Percentiles rank a stretch among this genome's conserved stretches.
Conservation (phyloP, 768 basidiomycete genomes). For the Tulasnella calospora region DNA sequence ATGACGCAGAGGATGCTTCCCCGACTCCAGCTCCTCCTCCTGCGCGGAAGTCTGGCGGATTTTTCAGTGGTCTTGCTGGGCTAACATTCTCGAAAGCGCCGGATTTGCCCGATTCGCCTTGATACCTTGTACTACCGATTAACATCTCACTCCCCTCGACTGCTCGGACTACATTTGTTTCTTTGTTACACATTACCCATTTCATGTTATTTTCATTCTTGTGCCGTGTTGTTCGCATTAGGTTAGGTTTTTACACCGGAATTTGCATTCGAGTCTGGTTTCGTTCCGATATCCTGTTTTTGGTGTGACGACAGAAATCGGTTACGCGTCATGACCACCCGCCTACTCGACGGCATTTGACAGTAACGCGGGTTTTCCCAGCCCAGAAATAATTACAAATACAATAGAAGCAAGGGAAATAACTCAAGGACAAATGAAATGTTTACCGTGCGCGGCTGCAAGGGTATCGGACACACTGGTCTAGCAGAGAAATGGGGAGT, state of each 20-base stretch:
- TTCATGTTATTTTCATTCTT: background rate
- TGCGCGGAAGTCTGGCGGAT: background rate
- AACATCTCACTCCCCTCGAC: background rate
- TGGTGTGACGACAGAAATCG: too few relatives aligned
- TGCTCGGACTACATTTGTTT: background rate
- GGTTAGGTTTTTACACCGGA: background rate
- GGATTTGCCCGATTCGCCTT: background rate
- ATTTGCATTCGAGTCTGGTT: background rate
- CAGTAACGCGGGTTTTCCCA: background rate
- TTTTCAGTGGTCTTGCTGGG: background rate
- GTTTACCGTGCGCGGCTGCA: background rate
- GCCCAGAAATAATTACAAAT: background rate
- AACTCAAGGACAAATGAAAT: background rate
- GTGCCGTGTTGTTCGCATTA: background rate
- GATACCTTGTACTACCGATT: background rate
- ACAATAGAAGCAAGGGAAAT: background rate
- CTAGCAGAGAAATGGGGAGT: background rate
- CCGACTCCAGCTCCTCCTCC: background rate
- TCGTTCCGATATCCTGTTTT: background rate
- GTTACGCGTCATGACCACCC: too few relatives aligned
- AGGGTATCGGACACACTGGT: background rate
- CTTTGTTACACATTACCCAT: background rate
- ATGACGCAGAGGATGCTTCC: background rate
- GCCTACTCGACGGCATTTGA: background rate
- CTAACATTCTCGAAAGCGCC: conserved; percentile 14